phyloP scores from a whole-genome alignment of 2,329 filamentous ascomycete species.

The Pleurostoma richardsiae region DNA sequence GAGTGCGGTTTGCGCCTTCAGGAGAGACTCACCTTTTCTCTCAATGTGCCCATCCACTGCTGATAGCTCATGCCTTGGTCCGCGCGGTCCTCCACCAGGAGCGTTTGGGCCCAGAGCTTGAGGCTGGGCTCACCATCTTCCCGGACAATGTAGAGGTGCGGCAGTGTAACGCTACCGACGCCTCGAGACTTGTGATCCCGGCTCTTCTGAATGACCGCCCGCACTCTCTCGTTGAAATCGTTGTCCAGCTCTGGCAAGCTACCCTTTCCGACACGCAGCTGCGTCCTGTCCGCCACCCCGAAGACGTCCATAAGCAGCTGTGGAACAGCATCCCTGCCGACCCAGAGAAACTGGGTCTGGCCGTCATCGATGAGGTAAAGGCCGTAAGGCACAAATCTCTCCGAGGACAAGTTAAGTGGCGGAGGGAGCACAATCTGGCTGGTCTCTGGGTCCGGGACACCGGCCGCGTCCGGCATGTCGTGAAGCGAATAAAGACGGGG shows the following conservation, averaged over 20 bases:
- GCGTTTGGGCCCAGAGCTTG: conserved; percentile 93
- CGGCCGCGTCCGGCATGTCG: conserved; percentile 94
- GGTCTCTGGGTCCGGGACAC: conserved; percentile 76
- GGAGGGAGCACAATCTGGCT: conserved; percentile 87
- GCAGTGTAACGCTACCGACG: conserved; percentile 88
- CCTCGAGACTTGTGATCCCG: conserved; percentile 80
- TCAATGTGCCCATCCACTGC: conserved; percentile 86
- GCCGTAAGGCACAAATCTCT: conserved; percentile 81
- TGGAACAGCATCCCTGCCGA: conserved; percentile 87
- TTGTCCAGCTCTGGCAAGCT: conserved; percentile 83
- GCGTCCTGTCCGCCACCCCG: conserved; percentile 74
- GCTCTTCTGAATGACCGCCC: conserved; percentile 88
- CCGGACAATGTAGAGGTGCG: conserved; percentile 86
- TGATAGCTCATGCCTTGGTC: conserved; percentile 90
- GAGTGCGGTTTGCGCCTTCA: too few species aligned
- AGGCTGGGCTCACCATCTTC: conserved; percentile 95
- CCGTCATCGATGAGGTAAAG: conserved; percentile 96
- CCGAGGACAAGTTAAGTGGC: conserved; percentile 79
- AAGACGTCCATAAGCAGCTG: conserved; percentile 89
- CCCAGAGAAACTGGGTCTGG: conserved; percentile 96
- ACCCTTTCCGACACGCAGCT: conserved; percentile 87
- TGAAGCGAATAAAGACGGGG: conserved; percentile 81
- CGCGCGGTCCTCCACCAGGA: conserved; percentile 89
- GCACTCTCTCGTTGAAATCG: conserved; percentile 93
- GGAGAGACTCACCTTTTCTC: conserved; percentile 73